Conservation (phyloP, 2,329 filamentous ascomycete genomes). For the Pyricularia grisea region DNA sequence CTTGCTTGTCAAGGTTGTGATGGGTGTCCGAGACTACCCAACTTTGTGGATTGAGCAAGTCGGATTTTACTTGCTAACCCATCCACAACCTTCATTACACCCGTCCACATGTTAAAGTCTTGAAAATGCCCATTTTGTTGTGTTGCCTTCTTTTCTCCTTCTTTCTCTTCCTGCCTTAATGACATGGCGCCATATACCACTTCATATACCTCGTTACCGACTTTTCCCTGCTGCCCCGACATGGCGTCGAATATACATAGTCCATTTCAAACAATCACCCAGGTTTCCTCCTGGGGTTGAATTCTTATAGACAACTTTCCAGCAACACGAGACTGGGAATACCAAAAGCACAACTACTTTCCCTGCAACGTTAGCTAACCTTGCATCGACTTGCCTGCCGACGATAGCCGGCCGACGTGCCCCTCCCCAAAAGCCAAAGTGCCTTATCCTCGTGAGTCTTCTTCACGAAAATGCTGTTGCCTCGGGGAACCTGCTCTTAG, state of each 20-base stretch:
- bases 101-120: neutral
- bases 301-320: neutral
- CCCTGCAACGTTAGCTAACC: neutral
- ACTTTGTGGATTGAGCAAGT: neutral
- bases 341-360: neutral
- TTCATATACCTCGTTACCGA: neutral
- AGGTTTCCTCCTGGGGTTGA: neutral
- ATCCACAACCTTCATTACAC: neutral
- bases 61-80: neutral
- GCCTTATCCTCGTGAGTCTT: neutral
- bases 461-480: constrained; percentile 29
- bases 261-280: neutral
- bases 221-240: neutral
- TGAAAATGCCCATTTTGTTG: neutral
- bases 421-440: neutral
- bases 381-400: neutral
- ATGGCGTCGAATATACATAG: neutral
- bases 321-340: neutral
- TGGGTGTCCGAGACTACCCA: neutral
- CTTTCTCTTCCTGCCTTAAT: neutral
- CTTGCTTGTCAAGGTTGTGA: neutral
- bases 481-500: constrained; percentile 39
- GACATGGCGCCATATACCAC: neutral
- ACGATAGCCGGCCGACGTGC: neutral
- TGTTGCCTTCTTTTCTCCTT: neutral